These are phyloP conservation scores for Alloteropsis semialata DNA, from an alignment of 176 grass and related monocot genomes.

Conservation along the genomic window DNA sequence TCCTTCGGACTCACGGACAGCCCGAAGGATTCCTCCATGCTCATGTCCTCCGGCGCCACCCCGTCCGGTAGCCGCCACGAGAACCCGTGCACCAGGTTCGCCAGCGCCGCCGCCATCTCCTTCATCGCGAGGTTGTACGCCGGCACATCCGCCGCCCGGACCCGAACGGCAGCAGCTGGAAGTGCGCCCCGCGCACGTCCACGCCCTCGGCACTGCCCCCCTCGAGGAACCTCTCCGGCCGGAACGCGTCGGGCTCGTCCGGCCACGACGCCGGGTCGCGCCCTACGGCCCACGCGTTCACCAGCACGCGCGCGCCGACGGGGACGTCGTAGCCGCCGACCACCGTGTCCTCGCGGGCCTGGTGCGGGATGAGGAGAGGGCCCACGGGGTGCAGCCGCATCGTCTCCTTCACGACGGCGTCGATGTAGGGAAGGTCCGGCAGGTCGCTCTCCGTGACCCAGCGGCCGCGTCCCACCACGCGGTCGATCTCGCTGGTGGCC, in stretches of 20 bases:
- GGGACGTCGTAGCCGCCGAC: conserved; percentile 46
- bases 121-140: conserved; percentile 47
- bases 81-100: conserved; percentile 55
- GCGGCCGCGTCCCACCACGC: conserved; percentile 21
- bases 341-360: conserved; percentile 25
- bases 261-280: conserved; percentile 49
- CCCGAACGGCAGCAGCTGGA: conserved; percentile 58
- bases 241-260: conserved; percentile 48
- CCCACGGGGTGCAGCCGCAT: conserved; percentile 44
- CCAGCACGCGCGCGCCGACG: neutral
- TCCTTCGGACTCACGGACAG: neutral
- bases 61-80: conserved; percentile 43
- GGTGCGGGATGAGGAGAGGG: conserved; percentile 38
- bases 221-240: conserved; percentile 42
- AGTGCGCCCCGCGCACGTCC: conserved; percentile 48
- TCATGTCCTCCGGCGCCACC: conserved; percentile 21
- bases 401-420: neutral
- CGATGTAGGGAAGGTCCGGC: neutral
- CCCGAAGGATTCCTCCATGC: conserved; percentile 10
- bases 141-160: conserved; percentile 52
- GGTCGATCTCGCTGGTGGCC: conserved; percentile 48
- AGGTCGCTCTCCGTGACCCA: conserved; percentile 29
- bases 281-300: conserved; percentile 52
- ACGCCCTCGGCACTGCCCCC: neutral
- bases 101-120: conserved; percentile 34